Evolutionary conservation across 768 basidiomycete genomes (phyloP), one percentile per base, ranked within the genome.

Genomic region (Phaffia tasmanica): DNA sequence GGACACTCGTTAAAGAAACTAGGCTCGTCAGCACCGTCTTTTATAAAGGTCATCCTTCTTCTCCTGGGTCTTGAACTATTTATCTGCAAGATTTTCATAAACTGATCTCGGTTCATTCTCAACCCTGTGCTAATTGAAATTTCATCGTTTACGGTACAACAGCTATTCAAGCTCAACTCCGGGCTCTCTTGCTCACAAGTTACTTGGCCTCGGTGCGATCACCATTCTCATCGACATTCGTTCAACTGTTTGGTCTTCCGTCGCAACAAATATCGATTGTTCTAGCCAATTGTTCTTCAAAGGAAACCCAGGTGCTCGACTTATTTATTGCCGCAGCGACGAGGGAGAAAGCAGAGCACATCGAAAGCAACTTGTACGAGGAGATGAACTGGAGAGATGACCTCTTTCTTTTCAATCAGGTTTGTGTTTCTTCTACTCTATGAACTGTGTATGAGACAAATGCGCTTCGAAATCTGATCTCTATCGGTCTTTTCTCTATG

Each of bases 301-400:
- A n/a, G 15, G 63, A 64, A 7, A 64, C 63, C 0, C 54, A 35
- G 0, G 55, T 64, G n/a, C 42, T 64, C 5, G 63, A 64, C 35
- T 48, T 57, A 18, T 64, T 54, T 23, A 56, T 64, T 23, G 54
- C 63, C 1, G 63, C 63, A 0, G 3, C 30, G 11, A 23, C 49
- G 15, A 55, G 63, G 8, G 63, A 64, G 25, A 7, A 23, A 25
- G 54, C 54, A 6, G 63, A 64, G 54, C 25, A 29, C 18, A n/a
- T 57, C 14, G 50, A 64, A 47, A 64, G 63, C 18, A 53, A 56
- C 8, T 23, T 32, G 32, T 64, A n/a, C 27, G 63, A 29, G 29
- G 54, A 48, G 42, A 56, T 64, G 53, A 53, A 64, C 18, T 64
- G 63, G 63, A 51, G 63, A 23, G 54, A 64, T 27, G 63, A 64